Conservation (phyloP, 768 basidiomycete genomes). For the Butyriboletus loyo region DNA sequence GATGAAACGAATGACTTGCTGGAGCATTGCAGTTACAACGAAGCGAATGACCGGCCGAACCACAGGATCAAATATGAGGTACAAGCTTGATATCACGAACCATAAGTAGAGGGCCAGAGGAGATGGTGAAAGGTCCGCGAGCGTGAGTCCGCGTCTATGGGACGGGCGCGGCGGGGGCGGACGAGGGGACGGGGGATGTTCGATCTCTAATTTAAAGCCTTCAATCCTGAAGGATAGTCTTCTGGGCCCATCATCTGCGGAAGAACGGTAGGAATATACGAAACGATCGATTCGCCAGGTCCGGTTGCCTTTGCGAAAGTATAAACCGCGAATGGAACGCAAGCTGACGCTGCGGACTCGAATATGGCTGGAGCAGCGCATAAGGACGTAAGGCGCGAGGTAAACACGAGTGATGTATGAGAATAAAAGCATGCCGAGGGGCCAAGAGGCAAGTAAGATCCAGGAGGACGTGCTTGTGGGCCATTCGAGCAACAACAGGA, state of each 20-base stretch:
- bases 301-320: constrained; percentile 53
- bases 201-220: constrained; percentile 54
- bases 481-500: constrained; percentile 17
- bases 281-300: constrained; percentile 69
- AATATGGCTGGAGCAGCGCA: constrained; percentile 55
- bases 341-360: constrained; percentile 72
- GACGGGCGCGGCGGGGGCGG: constrained; percentile 19
- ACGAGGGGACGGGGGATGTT: constrained; percentile 15
- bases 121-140: constrained; percentile 36
- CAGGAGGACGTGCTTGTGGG: constrained; percentile 32
- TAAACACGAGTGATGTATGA: constrained; percentile 63
- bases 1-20: constrained; percentile 58
- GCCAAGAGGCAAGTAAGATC: constrained; percentile 45
- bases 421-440: constrained; percentile 49
- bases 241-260: constrained; percentile 43
- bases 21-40: constrained; percentile 51
- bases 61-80: constrained; percentile 51
- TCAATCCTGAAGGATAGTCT: constrained; percentile 64
- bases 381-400: constrained; percentile 61
- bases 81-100: constrained; percentile 34
- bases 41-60: constrained; percentile 61
- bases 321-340: constrained; percentile 74
- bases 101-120: constrained; percentile 35
- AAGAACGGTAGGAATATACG: constrained; percentile 52
- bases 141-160: constrained; percentile 43